Percentiles rank a stretch among this genome's conserved stretches.
These are phyloP conservation scores for Sporobolomyces phaffii DNA, from an alignment of 768 basidiomycete genomes.

Conservation along the genomic window DNA sequence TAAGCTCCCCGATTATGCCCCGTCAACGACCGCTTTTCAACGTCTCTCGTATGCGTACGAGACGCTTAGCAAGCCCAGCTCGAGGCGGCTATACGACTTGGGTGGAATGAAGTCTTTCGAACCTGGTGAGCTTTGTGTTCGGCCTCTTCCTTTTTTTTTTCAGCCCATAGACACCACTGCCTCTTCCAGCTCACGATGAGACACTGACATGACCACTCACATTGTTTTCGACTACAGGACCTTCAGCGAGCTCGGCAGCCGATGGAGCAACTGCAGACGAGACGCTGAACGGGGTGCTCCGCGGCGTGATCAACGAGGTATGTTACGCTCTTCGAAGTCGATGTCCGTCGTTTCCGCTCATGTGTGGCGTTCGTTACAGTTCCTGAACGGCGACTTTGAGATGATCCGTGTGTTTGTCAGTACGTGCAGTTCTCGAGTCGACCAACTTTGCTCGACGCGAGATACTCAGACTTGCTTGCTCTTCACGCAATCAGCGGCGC, in stretches of 20 bases:
- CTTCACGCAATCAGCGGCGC: slow-evolving; percentile 53
- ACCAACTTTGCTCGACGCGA: no score
- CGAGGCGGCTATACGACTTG: slow-evolving; percentile 62
- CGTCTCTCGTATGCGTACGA: slow-evolving; percentile 78
- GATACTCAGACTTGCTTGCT: neutral
- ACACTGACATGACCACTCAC: no score
- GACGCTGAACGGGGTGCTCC: slow-evolving; percentile 66
- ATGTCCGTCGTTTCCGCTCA: neutral
- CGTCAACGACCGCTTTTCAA: slow-evolving; percentile 78
- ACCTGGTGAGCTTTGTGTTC: slow-evolving; percentile 18
- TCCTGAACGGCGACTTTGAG: slow-evolving; percentile 79
- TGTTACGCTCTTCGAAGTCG: neutral
- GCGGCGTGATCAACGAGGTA: slow-evolving; percentile 68
- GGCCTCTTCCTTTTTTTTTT: neutral
- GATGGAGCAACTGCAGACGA: slow-evolving; percentile 56
- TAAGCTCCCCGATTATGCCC: slow-evolving; percentile 70
- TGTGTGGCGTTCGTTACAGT: no score
- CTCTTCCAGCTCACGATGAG: no score
- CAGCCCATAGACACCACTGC: no score
- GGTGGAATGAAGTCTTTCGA: slow-evolving; percentile 29
- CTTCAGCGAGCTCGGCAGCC: neutral
- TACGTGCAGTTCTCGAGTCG: no score
- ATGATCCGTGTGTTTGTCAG: slow-evolving; percentile 69
- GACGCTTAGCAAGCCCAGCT: slow-evolving; percentile 66
- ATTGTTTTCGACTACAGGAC: neutral